Conservation (phyloP, 2,329 filamentous ascomycete genomes). For the Botrytis sinoallii region DNA sequence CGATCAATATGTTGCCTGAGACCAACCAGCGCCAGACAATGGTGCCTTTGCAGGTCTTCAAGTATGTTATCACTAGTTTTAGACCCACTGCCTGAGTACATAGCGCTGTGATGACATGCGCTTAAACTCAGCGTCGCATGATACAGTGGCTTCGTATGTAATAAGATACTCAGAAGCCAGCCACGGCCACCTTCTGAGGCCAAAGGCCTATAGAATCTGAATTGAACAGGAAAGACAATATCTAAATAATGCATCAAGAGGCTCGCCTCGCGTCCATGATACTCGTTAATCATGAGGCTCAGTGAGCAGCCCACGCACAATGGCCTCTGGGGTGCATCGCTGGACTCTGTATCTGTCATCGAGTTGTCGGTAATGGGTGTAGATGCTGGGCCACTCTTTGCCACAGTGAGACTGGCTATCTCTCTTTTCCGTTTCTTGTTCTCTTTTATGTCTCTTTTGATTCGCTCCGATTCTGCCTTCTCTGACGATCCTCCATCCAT, state of each 20-base stretch:
- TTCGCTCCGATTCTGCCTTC: background rate
- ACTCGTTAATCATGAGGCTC: background rate
- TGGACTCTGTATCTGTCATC: background rate
- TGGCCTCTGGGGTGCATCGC: background rate
- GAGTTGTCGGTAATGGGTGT: background rate
- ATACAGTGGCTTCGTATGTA: background rate
- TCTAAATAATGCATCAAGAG: background rate
- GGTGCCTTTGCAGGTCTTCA: background rate
- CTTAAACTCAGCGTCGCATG: background rate
- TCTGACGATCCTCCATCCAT: background rate
- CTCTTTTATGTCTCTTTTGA: background rate
- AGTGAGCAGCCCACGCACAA: background rate
- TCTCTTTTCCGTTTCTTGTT: background rate
- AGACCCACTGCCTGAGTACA: background rate
- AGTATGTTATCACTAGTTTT: background rate
- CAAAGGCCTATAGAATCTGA: background rate
- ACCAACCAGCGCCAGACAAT: background rate
- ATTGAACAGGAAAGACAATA: background rate
- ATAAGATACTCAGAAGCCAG: background rate
- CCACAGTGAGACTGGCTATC: background rate
- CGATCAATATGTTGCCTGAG: background rate
- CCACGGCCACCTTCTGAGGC: background rate
- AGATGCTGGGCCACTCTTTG: background rate
- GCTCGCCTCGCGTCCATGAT: background rate
- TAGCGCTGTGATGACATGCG: background rate